phyloP scores from a whole-genome alignment of 192 early-diverging fungal species.

The Fimicolochytrium jonesii region DNA sequence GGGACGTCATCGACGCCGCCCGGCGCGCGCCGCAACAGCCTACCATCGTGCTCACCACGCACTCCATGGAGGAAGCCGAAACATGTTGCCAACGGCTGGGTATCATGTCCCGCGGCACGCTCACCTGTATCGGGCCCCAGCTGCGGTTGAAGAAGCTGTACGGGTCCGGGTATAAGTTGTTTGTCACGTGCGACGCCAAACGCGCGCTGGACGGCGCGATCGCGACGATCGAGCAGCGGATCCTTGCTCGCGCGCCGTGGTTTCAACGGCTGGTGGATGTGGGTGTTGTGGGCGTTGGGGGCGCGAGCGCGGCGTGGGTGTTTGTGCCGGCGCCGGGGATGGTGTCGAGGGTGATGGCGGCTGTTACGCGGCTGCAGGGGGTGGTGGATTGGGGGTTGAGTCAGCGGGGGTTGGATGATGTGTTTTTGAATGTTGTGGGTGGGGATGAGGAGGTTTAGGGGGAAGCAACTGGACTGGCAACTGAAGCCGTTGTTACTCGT shows the following conservation, averaged over 20 bases:
- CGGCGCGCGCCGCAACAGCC: conserved; percentile 47
- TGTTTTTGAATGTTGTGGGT: conserved; percentile 56
- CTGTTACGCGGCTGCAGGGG: conserved; percentile 45
- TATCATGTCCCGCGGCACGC: conserved; percentile 72
- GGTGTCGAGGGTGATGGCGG: conserved; percentile 56
- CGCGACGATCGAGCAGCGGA: conserved; percentile 30
- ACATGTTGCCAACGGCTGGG: conserved; percentile 69
- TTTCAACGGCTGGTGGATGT: background rate
- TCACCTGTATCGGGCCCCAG: conserved; percentile 62
- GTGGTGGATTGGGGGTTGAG: conserved; percentile 69
- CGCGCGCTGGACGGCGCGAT: conserved; percentile 11
- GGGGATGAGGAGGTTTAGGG: conserved; percentile 11
- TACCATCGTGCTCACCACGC: conserved; percentile 69
- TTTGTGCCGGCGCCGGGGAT: conserved; percentile 41
- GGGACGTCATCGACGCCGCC: conserved; percentile 64
- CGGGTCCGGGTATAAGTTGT: conserved; percentile 67
- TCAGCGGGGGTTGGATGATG: conserved; percentile 66
- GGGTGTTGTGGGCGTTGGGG: background rate
- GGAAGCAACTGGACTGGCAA: too few species aligned
- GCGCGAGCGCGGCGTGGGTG: conserved; percentile 38
- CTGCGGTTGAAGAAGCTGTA: conserved; percentile 67
- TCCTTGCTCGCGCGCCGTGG: background rate
- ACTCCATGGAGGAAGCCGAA: conserved; percentile 82
- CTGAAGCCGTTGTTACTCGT: too few species aligned
- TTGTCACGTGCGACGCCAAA: conserved; percentile 46